These are phyloP conservation scores for Pseudopithomyces maydicus DNA, from an alignment of 2,329 filamentous ascomycete genomes.

Conservation along the genomic window DNA sequence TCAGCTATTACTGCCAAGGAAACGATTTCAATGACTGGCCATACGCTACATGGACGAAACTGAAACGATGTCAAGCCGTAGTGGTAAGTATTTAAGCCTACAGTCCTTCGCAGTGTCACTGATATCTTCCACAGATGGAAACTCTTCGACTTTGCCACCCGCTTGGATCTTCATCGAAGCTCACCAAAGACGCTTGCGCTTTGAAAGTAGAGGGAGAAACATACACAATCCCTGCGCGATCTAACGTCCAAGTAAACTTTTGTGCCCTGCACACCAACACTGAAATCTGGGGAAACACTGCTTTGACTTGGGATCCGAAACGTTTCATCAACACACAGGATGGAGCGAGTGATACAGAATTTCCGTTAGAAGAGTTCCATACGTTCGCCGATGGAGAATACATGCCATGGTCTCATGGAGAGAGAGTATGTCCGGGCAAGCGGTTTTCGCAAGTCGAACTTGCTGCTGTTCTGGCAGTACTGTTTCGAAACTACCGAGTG, in stretches of 20 bases:
- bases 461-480: slow-evolving; percentile 18
- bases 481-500: slow-evolving; percentile 20
- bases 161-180: slow-evolving; percentile 11
- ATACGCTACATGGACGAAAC: slow-evolving; percentile 49
- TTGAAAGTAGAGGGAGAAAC: slow-evolving; percentile 6
- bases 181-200: neutral
- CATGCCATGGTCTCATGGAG: slow-evolving; percentile 20
- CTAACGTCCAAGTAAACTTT: slow-evolving; percentile 15
- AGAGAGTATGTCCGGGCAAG: slow-evolving; percentile 27
- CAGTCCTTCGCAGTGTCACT: no score
- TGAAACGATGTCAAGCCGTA: slow-evolving; percentile 51
- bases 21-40: slow-evolving; percentile 32
- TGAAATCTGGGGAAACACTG: slow-evolving; percentile 35
- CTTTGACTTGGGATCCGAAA: slow-evolving; percentile 33
- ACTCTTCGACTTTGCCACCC: slow-evolving; percentile 18
- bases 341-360: neutral
- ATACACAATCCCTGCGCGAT: slow-evolving; percentile 13
- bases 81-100: slow-evolving; percentile 42
- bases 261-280: slow-evolving; percentile 36
- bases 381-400: slow-evolving; percentile 14
- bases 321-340: slow-evolving; percentile 26
- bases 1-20: slow-evolving; percentile 25
- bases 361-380: slow-evolving; percentile 17
- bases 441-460: slow-evolving; percentile 27
- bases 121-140: slow-evolving; percentile 10